Percentiles rank a stretch among this genome's conserved stretches.
phyloP scores from a whole-genome alignment of 805 yeast species.

The Metschnikowia peoriensis region DNA sequence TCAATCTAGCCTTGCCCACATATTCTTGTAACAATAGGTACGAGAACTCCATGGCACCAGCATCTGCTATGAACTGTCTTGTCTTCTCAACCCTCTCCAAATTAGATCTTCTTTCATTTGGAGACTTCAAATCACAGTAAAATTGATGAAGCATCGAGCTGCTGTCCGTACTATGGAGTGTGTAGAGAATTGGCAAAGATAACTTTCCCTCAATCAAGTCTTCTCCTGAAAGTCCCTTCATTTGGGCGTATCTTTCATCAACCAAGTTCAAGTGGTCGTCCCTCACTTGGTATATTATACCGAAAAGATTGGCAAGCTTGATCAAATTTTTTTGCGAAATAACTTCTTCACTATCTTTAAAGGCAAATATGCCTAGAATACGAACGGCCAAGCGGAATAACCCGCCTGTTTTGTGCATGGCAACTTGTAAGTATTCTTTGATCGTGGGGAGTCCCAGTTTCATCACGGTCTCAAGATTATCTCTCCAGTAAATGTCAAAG shows the following conservation, averaged over 20 bases:
- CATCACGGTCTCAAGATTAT: constrained; percentile 27
- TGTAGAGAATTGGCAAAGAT: constrained; percentile 80
- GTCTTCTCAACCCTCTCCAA: constrained; percentile 8
- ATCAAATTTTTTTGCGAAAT: constrained; percentile 29
- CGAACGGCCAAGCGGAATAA: constrained; percentile 72
- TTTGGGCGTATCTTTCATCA: constrained; percentile 49
- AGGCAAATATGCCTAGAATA: constrained; percentile 28
- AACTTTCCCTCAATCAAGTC: constrained; percentile 89
- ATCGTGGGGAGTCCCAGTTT: constrained; percentile 23
- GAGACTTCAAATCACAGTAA: constrained; percentile 17
- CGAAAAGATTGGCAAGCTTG: constrained; percentile 71
- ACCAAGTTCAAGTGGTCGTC: constrained; percentile 80
- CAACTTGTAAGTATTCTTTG: constrained; percentile 70
- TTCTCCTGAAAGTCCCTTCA: constrained; percentile 71
- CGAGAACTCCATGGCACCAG: constrained; percentile 28
- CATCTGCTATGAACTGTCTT: constrained; percentile 5
- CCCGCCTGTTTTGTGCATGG: constrained; percentile 84
- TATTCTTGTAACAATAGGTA: constrained; percentile 22
- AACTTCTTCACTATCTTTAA: constrained; percentile 11
- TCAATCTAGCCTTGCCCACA: constrained; percentile 20
- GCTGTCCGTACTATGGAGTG: constrained; percentile 4
- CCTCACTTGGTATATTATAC: constrained; percentile 78
- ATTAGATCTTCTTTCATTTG: constrained; percentile 13
- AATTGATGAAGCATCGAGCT: constrained; percentile 24
- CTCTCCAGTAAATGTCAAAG: constrained; percentile 86